Base-by-base conservation (phyloP, 371 early-diverging fungal species). In the Apophysomyces elegans region DNA sequence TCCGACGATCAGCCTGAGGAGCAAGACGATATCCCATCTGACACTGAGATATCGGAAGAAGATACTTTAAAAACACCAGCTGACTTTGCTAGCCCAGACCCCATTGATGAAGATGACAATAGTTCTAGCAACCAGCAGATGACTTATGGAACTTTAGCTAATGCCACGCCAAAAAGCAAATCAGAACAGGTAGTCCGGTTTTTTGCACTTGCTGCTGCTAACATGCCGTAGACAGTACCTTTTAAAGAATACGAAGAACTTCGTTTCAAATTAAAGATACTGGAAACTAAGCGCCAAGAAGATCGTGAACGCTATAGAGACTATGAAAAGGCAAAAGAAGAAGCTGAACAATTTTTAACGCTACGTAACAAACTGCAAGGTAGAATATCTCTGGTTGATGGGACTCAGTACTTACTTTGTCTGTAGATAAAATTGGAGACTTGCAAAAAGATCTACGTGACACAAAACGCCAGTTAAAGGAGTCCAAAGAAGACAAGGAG, bases 261-360 rank as follows among this genome's bases (percentile, higher is more conserved):
- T 58, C 88, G 90, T 5, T 76, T 91, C 45, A 93, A 92, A 71
- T 74, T 95, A 18, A 86, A 85, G 58, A 84, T 91, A 21, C 72
- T 96, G 32, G 96, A 97, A 72, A 73, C 78, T 18, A 93, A 93
- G 74, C 90, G 95, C 5, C 83, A 86, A 12, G 93, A 95, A 63
- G 96, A 96, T 65, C 83, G 92, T 14, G 93, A 91, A 69, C 78
- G 79, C 18, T 73, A 92, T 39, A 78, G 85, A 39, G 90, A 93
- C 37, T 82, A 91, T 45, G 96, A 95, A 65, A 85, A 84, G 57
- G 74, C 88, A 32, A 90, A 84, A 35, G 86, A 86, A 21, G 93
- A 94, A 66, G 87, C 92, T 5, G 91, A 92, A 58, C 89, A 90
- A 64, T 86, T 90, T 59, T 62, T 84, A 66, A 83, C 86, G 11